These are phyloP conservation scores for Solanum medicagineum DNA, from an alignment of 257 asterid genomes.

Conservation along the genomic window DNA sequence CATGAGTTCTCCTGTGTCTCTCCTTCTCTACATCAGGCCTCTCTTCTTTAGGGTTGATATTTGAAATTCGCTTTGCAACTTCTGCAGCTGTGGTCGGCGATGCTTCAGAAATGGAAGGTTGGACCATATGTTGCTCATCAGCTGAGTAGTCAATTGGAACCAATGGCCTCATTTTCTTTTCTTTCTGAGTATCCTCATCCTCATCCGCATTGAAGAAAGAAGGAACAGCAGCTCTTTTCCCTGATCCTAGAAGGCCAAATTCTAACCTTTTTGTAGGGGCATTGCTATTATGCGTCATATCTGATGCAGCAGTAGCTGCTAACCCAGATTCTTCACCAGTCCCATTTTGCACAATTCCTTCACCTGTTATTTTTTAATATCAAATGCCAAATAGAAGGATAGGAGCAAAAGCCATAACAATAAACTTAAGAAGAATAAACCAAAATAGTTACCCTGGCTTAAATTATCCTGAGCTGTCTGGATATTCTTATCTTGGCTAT, in stretches of 20 bases:
- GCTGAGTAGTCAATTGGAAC: conserved; percentile 95
- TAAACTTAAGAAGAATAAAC: not conserved
- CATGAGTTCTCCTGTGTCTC: conserved; percentile 58
- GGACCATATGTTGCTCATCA: conserved; percentile 60
- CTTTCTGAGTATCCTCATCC: conserved; percentile 90
- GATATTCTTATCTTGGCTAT: conserved; percentile 20
- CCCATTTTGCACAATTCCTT: conserved; percentile 44
- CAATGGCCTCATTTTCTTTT: conserved; percentile 95
- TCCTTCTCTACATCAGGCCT: conserved; percentile 58
- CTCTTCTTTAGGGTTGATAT: conserved; percentile 55
- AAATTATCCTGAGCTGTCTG: conserved; percentile 33
- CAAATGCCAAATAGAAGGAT: conserved; percentile 1
- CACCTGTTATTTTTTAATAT: conserved; percentile 30
- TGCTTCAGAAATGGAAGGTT: conserved; percentile 37
- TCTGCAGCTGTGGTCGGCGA: conserved; percentile 63
- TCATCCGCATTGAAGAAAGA: conserved; percentile 85
- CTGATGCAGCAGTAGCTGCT: conserved; percentile 31
- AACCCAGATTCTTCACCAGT: conserved; percentile 29
- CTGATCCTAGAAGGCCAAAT: conserved; percentile 80
- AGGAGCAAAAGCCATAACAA: not conserved
- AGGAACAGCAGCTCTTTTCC: conserved; percentile 85
- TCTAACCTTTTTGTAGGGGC: conserved; percentile 73
- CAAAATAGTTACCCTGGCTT: conserved; percentile 20
- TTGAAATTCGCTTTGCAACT: conserved; percentile 50
- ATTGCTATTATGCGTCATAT: conserved; percentile 40